These are phyloP conservation scores for Juncus inflexus DNA, from an alignment of 176 grass and related monocot species.

Conservation along the genomic window DNA sequence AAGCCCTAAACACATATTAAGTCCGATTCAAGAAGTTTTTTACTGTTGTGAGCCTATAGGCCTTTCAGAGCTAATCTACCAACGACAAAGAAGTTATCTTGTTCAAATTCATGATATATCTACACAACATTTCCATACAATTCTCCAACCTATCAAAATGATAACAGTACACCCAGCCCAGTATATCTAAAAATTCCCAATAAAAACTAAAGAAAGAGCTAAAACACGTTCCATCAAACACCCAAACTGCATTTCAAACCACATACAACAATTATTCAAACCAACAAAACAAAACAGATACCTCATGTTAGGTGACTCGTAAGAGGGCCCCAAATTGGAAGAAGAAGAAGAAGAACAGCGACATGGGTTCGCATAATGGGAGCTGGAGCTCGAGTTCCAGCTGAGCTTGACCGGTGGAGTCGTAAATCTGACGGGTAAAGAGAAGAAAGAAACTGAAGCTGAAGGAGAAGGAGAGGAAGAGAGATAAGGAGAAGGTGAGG, in stretches of 20 bases:
- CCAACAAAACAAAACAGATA: constrained; percentile 14
- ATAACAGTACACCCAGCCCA: no score
- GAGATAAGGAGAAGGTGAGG: not conserved
- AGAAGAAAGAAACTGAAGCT: constrained; percentile 1
- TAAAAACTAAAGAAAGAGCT: not conserved
- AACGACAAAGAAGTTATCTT: no score
- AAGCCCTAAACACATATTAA: no score
- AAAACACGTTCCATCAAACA: constrained; percentile 6
- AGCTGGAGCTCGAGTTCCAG: not conserved
- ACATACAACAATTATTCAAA: not conserved
- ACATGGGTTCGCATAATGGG: constrained; percentile 15
- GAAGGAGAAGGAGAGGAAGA: not conserved
- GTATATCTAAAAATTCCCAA: not conserved
- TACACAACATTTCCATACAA: not conserved
- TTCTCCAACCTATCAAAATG: not conserved
- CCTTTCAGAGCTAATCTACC: no score
- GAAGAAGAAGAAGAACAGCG: constrained; percentile 20
- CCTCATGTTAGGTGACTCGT: constrained; percentile 13
- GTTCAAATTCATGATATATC: no score
- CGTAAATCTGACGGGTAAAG: not conserved
- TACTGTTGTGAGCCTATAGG: no score
- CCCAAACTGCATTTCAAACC: not conserved
- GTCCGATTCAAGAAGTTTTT: no score
- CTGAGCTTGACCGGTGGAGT: not conserved
- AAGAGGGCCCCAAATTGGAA: constrained; percentile 12